Evolutionary conservation across 352 stramenopile genomes (phyloP).

Genomic region (Globisporangium polare): DNA sequence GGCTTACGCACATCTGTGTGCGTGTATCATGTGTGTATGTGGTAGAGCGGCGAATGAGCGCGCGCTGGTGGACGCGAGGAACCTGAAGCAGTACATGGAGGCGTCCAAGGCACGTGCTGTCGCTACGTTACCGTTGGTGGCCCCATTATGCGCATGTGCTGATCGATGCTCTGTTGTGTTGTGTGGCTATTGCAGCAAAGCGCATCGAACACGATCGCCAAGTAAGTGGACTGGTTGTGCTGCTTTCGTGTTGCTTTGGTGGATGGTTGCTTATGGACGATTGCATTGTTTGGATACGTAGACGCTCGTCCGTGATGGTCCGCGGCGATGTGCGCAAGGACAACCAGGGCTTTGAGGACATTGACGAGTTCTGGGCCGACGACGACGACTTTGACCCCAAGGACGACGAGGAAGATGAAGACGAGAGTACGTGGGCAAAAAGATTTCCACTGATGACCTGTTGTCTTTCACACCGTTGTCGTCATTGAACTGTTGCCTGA

Average conservation of each 20-base stretch:
- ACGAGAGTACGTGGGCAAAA: constrained; percentile 19
- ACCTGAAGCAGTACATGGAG: constrained; percentile 62
- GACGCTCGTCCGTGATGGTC: constrained; percentile 51
- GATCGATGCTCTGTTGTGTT: background rate
- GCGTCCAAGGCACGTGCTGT: constrained; percentile 26
- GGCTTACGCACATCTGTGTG: background rate
- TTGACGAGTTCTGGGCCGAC: constrained; percentile 86
- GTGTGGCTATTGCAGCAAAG: constrained; percentile 6
- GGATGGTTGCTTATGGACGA: background rate
- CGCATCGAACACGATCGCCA: constrained; percentile 11
- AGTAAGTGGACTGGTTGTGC: constrained; percentile 23
- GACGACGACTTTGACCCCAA: constrained; percentile 26
- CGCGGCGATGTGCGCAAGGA: constrained; percentile 70
- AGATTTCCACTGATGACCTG: background rate
- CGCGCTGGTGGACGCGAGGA: constrained; percentile 40
- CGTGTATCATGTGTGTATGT: background rate
- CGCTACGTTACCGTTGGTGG: background rate
- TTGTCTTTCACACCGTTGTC: background rate
- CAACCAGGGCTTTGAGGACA: constrained; percentile 78
- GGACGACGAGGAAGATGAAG: constrained; percentile 35
- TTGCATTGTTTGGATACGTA: constrained; percentile 15
- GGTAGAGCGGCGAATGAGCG: constrained; percentile 38
- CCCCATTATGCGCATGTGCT: background rate
- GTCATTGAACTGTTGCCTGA: constrained; percentile 3
- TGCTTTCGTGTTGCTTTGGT: background rate